These are phyloP conservation scores for Penicillium pulvis DNA, from an alignment of 495 filamentous ascomycete species.

Conservation along the genomic window DNA sequence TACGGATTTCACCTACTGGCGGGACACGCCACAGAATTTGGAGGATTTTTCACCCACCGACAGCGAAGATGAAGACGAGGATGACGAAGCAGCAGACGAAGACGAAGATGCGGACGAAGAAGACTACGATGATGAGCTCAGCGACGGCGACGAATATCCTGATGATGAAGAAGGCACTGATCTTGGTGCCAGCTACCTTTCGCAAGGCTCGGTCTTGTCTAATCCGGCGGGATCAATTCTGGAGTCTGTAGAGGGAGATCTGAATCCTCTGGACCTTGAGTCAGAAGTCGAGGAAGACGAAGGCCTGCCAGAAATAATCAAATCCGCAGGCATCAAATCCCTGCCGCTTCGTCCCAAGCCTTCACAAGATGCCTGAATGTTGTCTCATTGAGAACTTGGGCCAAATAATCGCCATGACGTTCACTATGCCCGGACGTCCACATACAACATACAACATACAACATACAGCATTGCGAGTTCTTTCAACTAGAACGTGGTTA, in stretches of 20 bases:
- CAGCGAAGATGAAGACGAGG: constrained; percentile 56
- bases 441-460: constrained; percentile 13
- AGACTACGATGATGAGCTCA: constrained; percentile 39
- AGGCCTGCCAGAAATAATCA: background rate
- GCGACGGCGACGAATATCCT: constrained; percentile 48
- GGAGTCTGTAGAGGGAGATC: constrained; percentile 35
- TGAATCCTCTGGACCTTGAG: constrained; percentile 19
- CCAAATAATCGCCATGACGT: constrained; percentile 1
- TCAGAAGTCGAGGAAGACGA: constrained; percentile 12
- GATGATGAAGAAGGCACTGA: constrained; percentile 40
- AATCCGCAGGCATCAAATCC: constrained; percentile 12
- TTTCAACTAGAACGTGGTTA: constrained; percentile 18
- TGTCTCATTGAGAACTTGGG: constrained; percentile 4
- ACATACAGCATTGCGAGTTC: constrained; percentile 14
- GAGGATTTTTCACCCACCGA: constrained; percentile 82
- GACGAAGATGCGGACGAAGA: constrained; percentile 45
- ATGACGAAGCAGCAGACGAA: constrained; percentile 50
- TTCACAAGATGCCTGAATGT: constrained; percentile 19
- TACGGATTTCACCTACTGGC: constrained; percentile 89
- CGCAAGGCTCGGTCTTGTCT: constrained; percentile 54
- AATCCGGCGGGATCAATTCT: constrained; percentile 47
- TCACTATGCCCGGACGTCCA: constrained; percentile 8
- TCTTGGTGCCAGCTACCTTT: constrained; percentile 63
- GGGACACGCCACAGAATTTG: constrained; percentile 70
- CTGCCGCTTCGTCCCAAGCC: constrained; percentile 29